Percentiles rank a stretch among this genome's conserved stretches.
Evolutionary conservation across 345 rosid genomes (phyloP).

Genomic region (Brassica incana): DNA sequence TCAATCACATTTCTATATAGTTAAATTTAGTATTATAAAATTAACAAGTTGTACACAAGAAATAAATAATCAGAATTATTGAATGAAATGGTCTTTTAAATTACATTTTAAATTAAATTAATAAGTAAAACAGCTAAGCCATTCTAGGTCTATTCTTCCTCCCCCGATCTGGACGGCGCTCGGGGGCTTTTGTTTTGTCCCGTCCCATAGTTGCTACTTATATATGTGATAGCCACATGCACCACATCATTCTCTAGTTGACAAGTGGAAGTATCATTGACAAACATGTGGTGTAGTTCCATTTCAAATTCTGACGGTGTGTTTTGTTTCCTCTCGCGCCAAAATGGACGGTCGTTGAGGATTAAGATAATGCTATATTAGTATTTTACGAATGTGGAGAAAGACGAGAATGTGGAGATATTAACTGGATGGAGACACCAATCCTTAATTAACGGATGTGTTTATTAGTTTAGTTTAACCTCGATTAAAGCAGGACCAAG

Average conservation of each 20-base stretch:
- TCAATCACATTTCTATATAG: not conserved
- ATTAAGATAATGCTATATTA: constrained; percentile 17
- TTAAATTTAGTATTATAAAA: not conserved
- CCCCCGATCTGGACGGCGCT: constrained; percentile 34
- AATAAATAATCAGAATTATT: not conserved
- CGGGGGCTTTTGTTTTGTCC: constrained; percentile 8
- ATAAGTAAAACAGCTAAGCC: not conserved
- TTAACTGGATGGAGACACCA: constrained; percentile 37
- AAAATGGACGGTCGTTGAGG: constrained; percentile 31
- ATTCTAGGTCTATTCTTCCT: not conserved
- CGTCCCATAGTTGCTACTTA: constrained; percentile 4
- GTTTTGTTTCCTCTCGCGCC: constrained; percentile 23
- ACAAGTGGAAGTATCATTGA: not conserved
- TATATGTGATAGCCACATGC: constrained; percentile 11
- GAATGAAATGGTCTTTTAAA: not conserved
- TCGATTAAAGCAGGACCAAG: constrained; percentile 31
- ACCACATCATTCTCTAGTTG: not conserved
- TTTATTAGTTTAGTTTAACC: constrained; percentile 1
- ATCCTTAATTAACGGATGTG: constrained; percentile 40
- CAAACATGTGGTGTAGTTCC: not conserved
- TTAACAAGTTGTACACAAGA: not conserved
- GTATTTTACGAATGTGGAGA: not conserved
- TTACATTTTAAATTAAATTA: not conserved
- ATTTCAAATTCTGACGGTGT: constrained; percentile 13
- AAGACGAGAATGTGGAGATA: constrained; percentile 38